phyloP scores from a whole-genome alignment of 2,329 filamentous ascomycete genomes.

The Hortaea werneckii region DNA sequence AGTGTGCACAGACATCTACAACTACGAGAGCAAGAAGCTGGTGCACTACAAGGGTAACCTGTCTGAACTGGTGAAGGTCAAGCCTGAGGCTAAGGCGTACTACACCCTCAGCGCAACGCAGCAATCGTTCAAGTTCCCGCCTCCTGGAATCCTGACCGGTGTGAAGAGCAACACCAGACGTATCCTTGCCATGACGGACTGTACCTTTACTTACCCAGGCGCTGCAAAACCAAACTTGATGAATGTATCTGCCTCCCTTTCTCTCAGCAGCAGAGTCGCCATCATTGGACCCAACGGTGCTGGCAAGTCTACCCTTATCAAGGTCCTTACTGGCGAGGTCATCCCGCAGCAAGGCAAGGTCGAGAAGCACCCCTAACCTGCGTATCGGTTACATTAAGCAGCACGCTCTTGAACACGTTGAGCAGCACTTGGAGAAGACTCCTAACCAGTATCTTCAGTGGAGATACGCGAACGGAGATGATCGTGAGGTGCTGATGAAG shows the following conservation, averaged over 20 bases:
- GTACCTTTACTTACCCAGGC: conserved; percentile 88
- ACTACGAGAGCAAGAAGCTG: conserved; percentile 97
- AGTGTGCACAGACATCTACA: conserved; percentile 97
- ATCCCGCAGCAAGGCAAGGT: conserved; percentile 77
- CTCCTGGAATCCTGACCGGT: conserved; percentile 84
- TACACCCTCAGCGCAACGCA: conserved; percentile 85
- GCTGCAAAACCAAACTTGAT: conserved; percentile 74
- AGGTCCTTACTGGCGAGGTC: conserved; percentile 85
- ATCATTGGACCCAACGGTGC: conserved; percentile 97
- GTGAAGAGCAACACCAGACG: conserved; percentile 91
- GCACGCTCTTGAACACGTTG: conserved; percentile 96
- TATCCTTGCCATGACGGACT: conserved; percentile 90
- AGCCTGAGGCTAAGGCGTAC: conserved; percentile 94
- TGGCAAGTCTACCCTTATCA: conserved; percentile 96
- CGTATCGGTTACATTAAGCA: conserved; percentile 99
- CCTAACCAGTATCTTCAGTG: conserved; percentile 98
- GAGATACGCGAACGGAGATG: conserved; percentile 94
- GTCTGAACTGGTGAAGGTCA: conserved; percentile 72
- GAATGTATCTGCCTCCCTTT: conserved; percentile 80
- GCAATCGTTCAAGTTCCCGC: conserved; percentile 96
- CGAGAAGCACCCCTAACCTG: conserved; percentile 95
- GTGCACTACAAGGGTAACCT: conserved; percentile 76
- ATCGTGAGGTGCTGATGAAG: conserved; percentile 95
- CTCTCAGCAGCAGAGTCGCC: conserved; percentile 82
- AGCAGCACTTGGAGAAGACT: conserved; percentile 99